phyloP scores from a whole-genome alignment of 192 early-diverging fungal genomes.

The Coemansia sp. region DNA sequence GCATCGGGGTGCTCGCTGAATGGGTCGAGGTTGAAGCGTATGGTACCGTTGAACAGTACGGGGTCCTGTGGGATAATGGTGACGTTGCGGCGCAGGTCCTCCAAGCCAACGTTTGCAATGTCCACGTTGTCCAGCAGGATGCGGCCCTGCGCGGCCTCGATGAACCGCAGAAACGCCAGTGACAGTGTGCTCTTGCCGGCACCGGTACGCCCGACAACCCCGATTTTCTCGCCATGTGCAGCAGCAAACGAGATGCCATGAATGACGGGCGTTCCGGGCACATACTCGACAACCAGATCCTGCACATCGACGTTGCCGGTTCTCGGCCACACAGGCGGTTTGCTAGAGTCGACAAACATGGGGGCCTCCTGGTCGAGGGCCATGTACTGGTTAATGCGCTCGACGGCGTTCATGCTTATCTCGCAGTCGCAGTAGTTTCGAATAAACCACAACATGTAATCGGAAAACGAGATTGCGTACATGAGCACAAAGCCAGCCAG shows the following conservation, averaged over 20 bases:
- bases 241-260: constrained; percentile 72
- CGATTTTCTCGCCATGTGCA: constrained; percentile 75
- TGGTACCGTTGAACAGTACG: constrained; percentile 70
- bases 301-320: constrained; percentile 67
- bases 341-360: constrained; percentile 18
- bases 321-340: constrained; percentile 64
- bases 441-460: constrained; percentile 77
- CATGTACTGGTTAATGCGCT: constrained; percentile 84
- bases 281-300: constrained; percentile 72
- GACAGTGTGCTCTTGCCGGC: constrained; percentile 77
- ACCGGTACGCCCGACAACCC: constrained; percentile 90
- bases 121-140: constrained; percentile 76
- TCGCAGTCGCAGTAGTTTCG: constrained; percentile 80
- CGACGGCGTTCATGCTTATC: constrained; percentile 83
- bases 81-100: constrained; percentile 72
- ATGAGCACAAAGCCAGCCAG: constrained; percentile 83
- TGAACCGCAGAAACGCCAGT: constrained; percentile 72
- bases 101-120: constrained; percentile 67
- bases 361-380: constrained; percentile 74
- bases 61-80: constrained; percentile 95
- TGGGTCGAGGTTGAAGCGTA: constrained; percentile 90
- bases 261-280: constrained; percentile 74
- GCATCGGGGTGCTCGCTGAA: constrained; percentile 75
- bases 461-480: constrained; percentile 84
- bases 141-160: constrained; percentile 63